Conservation (phyloP, 2,329 filamentous ascomycete species). For the Colletotrichum aenigma region DNA sequence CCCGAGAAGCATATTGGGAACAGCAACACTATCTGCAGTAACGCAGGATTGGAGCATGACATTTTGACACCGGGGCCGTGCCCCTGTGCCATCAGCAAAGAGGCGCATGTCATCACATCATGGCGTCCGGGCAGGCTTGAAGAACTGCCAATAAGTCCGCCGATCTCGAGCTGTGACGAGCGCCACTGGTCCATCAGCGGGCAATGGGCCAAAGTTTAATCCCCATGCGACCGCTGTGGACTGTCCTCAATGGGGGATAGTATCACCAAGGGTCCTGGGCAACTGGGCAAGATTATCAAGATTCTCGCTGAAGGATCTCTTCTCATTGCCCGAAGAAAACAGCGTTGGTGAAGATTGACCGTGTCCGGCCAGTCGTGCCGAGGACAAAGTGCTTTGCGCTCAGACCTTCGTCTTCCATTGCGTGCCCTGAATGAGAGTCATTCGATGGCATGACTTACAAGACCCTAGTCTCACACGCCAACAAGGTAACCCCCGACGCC, state of each 20-base stretch:
- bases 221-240: neutral
- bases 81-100: neutral
- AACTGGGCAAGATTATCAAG: neutral
- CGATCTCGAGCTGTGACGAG: neutral
- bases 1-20: neutral
- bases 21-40: neutral
- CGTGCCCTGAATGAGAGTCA: neutral
- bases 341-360: neutral
- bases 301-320: neutral
- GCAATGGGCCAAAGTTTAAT: neutral
- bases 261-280: neutral
- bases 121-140: neutral
- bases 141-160: neutral
- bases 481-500: neutral
- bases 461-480: neutral
- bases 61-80: neutral
- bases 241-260: neutral
- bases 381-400: neutral
- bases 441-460: neutral
- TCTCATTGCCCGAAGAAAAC: neutral
- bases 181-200: neutral
- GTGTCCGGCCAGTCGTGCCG: neutral
- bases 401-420: neutral
- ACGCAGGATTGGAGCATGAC: neutral
- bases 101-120: neutral